Evolutionary conservation across 768 basidiomycete genomes (phyloP).

Genomic region (Candolleomyces efflorescens): DNA sequence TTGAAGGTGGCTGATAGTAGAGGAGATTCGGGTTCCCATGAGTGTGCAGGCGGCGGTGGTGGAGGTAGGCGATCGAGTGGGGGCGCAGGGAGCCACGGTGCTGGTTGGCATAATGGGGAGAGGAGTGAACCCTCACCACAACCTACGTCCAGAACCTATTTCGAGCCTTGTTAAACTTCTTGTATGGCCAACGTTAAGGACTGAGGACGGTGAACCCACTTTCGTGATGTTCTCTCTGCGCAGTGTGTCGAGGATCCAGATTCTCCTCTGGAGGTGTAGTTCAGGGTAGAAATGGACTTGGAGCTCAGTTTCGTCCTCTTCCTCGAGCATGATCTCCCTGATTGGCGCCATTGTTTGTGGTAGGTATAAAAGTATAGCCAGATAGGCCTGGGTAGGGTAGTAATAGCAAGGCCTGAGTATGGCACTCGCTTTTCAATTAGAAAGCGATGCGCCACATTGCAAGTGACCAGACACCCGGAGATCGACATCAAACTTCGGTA

Average conservation of each 20-base stretch:
- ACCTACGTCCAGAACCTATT: constrained; percentile 75
- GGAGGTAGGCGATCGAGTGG: constrained; percentile 30
- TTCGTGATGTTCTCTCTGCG: constrained; percentile 51
- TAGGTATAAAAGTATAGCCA: too few species aligned
- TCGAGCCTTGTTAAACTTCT: background rate
- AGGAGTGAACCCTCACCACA: constrained; percentile 82
- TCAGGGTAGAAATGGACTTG: constrained; percentile 66
- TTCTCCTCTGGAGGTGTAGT: constrained; percentile 60
- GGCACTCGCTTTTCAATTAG: too few species aligned
- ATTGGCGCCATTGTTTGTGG: constrained; percentile 1
- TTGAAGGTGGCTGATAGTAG: constrained; percentile 26
- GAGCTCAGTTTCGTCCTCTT: constrained; percentile 29
- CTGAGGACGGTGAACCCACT: constrained; percentile 29
- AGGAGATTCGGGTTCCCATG: background rate
- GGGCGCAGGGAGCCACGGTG: constrained; percentile 59
- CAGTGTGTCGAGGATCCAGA: constrained; percentile 66
- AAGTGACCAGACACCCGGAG: too few species aligned
- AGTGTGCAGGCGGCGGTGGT: constrained; percentile 11
- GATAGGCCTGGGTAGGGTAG: too few species aligned
- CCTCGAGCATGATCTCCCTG: constrained; percentile 7
- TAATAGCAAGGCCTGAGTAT: too few species aligned
- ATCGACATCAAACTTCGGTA: too few species aligned
- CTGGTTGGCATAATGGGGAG: constrained; percentile 63
- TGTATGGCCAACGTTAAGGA: too few species aligned
- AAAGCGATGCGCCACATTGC: too few species aligned